These are phyloP conservation scores for Leccinellum rugosiceps DNA, from an alignment of 768 basidiomycete genomes.

Conservation along the genomic window DNA sequence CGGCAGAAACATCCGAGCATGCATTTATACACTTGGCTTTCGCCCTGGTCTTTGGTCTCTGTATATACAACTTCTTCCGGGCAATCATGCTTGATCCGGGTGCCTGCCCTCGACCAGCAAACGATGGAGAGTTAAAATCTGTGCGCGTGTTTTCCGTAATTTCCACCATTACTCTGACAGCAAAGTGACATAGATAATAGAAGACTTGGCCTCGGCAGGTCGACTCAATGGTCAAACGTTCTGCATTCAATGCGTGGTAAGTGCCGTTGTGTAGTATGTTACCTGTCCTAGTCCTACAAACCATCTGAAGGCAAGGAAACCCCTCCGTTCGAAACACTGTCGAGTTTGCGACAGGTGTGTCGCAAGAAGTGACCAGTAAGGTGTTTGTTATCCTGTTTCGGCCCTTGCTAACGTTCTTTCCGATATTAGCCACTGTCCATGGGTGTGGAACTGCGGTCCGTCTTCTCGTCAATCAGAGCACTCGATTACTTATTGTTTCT, in stretches of 20 bases:
- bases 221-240: constrained; percentile 94
- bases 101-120: constrained; percentile 73
- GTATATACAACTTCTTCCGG: constrained; percentile 89
- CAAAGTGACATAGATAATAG: constrained; percentile 62
- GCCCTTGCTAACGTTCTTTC: constrained; percentile 1
- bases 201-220: constrained; percentile 85
- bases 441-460: constrained; percentile 98
- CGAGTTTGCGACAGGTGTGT: constrained; percentile 88
- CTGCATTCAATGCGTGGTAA: constrained; percentile 91
- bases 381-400: constrained; percentile 4
- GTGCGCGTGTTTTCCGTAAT: constrained; percentile 41
- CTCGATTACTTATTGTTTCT: constrained; percentile 5
- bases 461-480: constrained; percentile 5
- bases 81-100: constrained; percentile 89
- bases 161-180: neutral
- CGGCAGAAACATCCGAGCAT: constrained; percentile 71
- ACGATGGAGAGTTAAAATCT: constrained; percentile 83
- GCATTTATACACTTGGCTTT: constrained; percentile 76
- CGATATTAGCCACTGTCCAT: constrained; percentile 82
- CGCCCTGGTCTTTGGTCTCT: constrained; percentile 63
- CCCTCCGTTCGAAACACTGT: constrained; percentile 94
- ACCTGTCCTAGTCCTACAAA: neutral
- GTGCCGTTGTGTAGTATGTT: constrained; percentile 14
- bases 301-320: constrained; percentile 66
- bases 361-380: constrained; percentile 91